Percentiles rank a stretch among this genome's conserved stretches.
Evolutionary conservation across 2,329 filamentous ascomycete species (phyloP).

Genomic region (Colletotrichum brevisporum): DNA sequence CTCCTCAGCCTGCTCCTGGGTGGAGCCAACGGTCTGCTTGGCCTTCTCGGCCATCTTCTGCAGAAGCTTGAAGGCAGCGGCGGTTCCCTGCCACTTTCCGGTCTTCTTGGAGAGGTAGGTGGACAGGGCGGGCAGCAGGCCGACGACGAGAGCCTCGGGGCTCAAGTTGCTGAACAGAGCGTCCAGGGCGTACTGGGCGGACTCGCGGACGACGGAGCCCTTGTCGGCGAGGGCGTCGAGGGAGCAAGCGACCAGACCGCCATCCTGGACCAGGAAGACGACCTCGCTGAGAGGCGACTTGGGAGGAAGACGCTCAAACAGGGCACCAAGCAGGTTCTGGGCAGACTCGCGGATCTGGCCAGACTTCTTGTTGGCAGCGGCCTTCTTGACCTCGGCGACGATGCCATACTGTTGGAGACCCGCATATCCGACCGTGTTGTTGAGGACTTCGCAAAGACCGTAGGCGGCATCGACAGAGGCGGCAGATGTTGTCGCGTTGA

Average conservation of each 20-base stretch:
- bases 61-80: constrained; percentile 86
- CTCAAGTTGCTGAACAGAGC: constrained; percentile 85
- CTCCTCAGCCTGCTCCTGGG: constrained; percentile 85
- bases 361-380: constrained; percentile 94
- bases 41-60: constrained; percentile 97
- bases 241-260: constrained; percentile 78
- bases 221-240: constrained; percentile 94
- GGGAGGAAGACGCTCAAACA: constrained; percentile 90
- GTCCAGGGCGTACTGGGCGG: constrained; percentile 94
- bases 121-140: constrained; percentile 82
- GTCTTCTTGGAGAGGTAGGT: constrained; percentile 85
- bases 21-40: constrained; percentile 83
- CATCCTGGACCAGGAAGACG: constrained; percentile 85
- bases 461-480: constrained; percentile 77
- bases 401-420: constrained; percentile 69
- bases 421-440: constrained; percentile 67
- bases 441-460: constrained; percentile 71
- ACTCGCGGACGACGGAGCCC: constrained; percentile 87
- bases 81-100: constrained; percentile 97
- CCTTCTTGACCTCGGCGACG: constrained; percentile 74
- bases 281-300: constrained; percentile 85
- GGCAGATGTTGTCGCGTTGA: constrained; percentile 77
- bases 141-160: constrained; percentile 86
- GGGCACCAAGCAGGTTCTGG: constrained; percentile 93
- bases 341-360: constrained; percentile 87